Base-by-base conservation (phyloP, 345 rosid genomes). In the Lepidium sativum region DNA sequence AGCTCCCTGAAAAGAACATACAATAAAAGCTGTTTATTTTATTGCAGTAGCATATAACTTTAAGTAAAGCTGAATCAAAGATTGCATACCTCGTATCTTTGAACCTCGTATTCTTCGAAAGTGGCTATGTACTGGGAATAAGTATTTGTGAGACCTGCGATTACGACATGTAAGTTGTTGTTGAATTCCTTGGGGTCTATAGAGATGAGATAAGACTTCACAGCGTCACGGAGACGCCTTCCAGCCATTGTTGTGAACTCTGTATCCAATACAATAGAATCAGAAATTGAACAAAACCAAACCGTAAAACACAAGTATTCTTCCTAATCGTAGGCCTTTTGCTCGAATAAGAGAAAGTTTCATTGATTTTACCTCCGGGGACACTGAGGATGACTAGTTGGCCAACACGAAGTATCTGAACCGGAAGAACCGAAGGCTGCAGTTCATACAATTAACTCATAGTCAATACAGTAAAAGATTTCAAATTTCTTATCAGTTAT, bases 211-310 rank as follows among this genome's bases (percentile, higher is more conserved):
- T 29, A 68, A 3, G 39, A 60, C 45, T 83, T 85, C 59, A 95
- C 86, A 37, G 99, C 91, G 31, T 91, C 91, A 45, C 99, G 87
- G 55, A 95, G 99, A 31, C 94, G 96, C 71, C 99, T 91, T 74
- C 99, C 99, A 70, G 99, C 92, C 99, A 95, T 95, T 55, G 99
- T 88, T 8, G 99, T 85, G 67, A 91, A 95, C 74, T 95, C 75
- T 70, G 57, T 1, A 16, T 25, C 25, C 40, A 61, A 15, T 40
- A 40, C 40, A 31, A 40, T 12, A 59, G 45, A 34, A 48, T 38
- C 17, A 63, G 17, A 32, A 18, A 44, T 13, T 9, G 25, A 8
- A 44, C 43, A n/a, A n/a, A 13, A n/a, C 8, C 43, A 39, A 39
- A 39, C 49, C 25, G 23, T 17, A 17, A 47, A 47, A 47, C 51